Evolutionary conservation across 2,329 filamentous ascomycete species (phyloP), one percentile per base, ranked within the genome.

Genomic region (Fusarium setosum): DNA sequence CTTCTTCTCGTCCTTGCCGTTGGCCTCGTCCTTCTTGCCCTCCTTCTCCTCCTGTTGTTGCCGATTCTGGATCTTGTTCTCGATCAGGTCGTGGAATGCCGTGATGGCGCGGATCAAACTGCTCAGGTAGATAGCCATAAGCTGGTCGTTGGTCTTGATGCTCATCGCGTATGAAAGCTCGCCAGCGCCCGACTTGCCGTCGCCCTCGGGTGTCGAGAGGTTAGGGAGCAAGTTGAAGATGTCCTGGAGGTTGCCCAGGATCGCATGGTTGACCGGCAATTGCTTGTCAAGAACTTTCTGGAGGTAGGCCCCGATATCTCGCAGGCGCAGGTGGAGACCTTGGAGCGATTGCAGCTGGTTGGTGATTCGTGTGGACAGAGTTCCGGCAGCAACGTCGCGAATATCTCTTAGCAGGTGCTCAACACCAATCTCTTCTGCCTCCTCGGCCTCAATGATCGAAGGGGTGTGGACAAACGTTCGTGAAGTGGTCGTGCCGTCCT

Each of bases 1-100:
- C 77, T 88, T 87, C 77, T 86, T 86, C 67, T 88, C 85, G 50
- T 85, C 83, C 67, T 87, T 87, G 71, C 82, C 79, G 69, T 89
- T 90, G 21, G 71, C 67, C 74, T 92, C 91, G 47, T 90, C 89
- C 75, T 94, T 93, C 82, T 93, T 93, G 74, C 91, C 87, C 72
- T 98, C 95, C 82, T 95, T 95, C 75, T 99, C 96, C 76, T 98
- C 96, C 75, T 96, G 92, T 78, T 96, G 93, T 81, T 98, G 94
- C 78, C 95, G 88, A 82, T 99, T 99, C 83, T 98, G 95, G 71
- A 98, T 97, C 87, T 99, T 99, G 85, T 99, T 99, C 84, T 99
- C 96, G 70, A 99, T 99, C 70, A 99, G 83, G 77, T 99, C 96
- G 79, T 99, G 96, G 90, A 98, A 99, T 8, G 96, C 96, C 12